Percentiles rank a stretch among this genome's conserved stretches.
Evolutionary conservation across 208 protist genomes (phyloP).

Genomic region (Strigomonas culicis): DNA sequence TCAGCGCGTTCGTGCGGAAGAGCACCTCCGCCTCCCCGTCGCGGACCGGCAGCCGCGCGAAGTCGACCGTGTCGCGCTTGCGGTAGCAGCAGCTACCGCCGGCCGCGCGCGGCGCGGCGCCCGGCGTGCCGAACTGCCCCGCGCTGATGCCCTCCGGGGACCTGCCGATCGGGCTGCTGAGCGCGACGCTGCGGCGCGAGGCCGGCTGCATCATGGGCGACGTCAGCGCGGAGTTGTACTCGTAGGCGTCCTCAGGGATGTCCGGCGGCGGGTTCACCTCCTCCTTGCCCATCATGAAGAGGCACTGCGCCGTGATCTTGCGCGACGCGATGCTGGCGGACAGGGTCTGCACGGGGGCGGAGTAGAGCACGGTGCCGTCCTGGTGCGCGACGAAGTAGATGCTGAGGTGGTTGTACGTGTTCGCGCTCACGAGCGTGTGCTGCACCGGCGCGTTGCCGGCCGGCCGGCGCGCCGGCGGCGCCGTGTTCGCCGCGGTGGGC

Average conservation of each 20-base stretch:
- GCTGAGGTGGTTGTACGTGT: slow-evolving; percentile 78
- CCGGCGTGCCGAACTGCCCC: no score
- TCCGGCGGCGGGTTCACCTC: slow-evolving; percentile 23
- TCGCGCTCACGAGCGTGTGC: slow-evolving; percentile 68
- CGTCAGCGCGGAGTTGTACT: no score
- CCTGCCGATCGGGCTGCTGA: no score
- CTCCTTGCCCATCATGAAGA: slow-evolving; percentile 51
- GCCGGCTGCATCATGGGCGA: no score
- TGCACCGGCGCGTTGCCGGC: slow-evolving; percentile 32
- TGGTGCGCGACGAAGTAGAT: slow-evolving; percentile 70
- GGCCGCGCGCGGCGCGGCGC: no score
- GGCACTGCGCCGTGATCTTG: slow-evolving; percentile 69
- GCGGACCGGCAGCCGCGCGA: slow-evolving; percentile 16
- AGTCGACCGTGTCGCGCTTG: slow-evolving; percentile 13
- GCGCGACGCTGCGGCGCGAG: no score
- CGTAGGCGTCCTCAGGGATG: neutral
- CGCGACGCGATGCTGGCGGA: slow-evolving; percentile 54
- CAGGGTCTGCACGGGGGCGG: slow-evolving; percentile 60
- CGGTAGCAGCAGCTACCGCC: no score
- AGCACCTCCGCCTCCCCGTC: slow-evolving; percentile 19
- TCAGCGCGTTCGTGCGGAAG: slow-evolving; percentile 15
- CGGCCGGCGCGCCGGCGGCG: slow-evolving; percentile 15
- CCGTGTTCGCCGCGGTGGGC: neutral
- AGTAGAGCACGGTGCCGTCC: slow-evolving; percentile 46
- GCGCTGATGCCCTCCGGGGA: no score